Evolutionary conservation across 2,329 filamentous ascomycete species (phyloP), one percentile per base, ranked within the genome.

Genomic region (Eurotiales sp.): DNA sequence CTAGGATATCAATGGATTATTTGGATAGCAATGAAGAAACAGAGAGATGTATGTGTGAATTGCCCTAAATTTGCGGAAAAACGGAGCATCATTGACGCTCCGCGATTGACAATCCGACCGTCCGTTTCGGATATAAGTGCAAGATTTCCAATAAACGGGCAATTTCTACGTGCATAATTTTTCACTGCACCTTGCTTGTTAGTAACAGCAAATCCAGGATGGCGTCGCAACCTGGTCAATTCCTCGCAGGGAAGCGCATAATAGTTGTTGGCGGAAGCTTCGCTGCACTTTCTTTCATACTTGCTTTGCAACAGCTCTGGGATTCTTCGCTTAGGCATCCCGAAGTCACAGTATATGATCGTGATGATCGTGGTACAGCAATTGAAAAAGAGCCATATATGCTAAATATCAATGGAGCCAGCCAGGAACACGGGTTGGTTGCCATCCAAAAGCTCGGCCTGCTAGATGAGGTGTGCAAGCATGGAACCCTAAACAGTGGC

Each of bases 191-290:
- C n/a, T n/a, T n/a, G n/a, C n/a, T n/a, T n/a, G n/a, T n/a, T n/a
- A n/a, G n/a, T n/a, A n/a, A n/a, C n/a, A n/a, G n/a, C n/a, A n/a
- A n/a, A n/a, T n/a, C n/a, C n/a, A n/a, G n/a, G n/a, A 50, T 50
- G 46, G 11, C 37, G 8, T 5, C 37, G 25, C 19, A 25, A 6
- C 17, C 36, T 8, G 27, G 19, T 14, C 37, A 43, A 8, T 43
- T 50, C 8, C 37, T 50, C 14, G 59, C 66, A 4, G 65, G 67
- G 12, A 75, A 75, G 57, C 67, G 62, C 17, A 72, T 77, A 49
- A 61, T 75, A 21, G 60, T 77, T 6, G 64, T 68, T 2, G 74
- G 74, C 8, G 73, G 62, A 14, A 73, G 74, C 21, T 62, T 76
- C 21, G 68, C 72, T 3, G 73, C 74, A 1, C 65, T 72, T 4